Percentiles rank a stretch among this genome's conserved stretches.
Evolutionary conservation across 257 asterid species (phyloP).

Genomic region (Solanum ossicruentum): DNA sequence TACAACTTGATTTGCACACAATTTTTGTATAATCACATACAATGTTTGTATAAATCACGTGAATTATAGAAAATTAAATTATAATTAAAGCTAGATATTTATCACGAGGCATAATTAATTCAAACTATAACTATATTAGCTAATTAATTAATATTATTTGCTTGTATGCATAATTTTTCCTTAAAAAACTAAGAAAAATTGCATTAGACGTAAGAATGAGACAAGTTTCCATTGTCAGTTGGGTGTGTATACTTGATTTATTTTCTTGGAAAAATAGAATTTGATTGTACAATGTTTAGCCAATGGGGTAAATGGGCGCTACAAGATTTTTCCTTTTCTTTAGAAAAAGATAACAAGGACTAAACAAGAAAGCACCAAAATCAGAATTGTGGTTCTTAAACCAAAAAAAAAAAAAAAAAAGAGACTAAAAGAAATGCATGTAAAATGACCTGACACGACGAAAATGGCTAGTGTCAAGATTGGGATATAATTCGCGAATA

Average conservation of each 20-base stretch:
- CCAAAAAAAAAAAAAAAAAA: not conserved
- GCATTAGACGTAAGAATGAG: not conserved
- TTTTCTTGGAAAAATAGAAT: not conserved
- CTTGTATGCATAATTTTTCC: not conserved
- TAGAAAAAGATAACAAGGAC: not conserved
- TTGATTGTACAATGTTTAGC: not conserved
- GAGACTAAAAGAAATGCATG: not conserved
- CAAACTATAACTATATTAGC: too few relatives aligned
- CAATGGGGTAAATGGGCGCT: not conserved
- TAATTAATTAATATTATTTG: too few relatives aligned
- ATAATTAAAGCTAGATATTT: too few relatives aligned
- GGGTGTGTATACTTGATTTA: not conserved
- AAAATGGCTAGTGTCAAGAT: constrained; percentile 3
- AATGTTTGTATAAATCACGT: too few relatives aligned
- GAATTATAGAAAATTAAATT: too few relatives aligned
- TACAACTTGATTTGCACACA: too few relatives aligned
- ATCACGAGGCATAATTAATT: not conserved
- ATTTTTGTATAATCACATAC: too few relatives aligned
- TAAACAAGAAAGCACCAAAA: not conserved
- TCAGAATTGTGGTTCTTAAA: not conserved
- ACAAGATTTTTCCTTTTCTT: not conserved
- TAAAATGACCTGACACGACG: not conserved
- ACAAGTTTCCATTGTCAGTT: not conserved
- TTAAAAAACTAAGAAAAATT: not conserved
- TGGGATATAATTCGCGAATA: constrained; percentile 22